Conservation (phyloP, 257 asterid genomes). For the Ilex aquifolium region DNA sequence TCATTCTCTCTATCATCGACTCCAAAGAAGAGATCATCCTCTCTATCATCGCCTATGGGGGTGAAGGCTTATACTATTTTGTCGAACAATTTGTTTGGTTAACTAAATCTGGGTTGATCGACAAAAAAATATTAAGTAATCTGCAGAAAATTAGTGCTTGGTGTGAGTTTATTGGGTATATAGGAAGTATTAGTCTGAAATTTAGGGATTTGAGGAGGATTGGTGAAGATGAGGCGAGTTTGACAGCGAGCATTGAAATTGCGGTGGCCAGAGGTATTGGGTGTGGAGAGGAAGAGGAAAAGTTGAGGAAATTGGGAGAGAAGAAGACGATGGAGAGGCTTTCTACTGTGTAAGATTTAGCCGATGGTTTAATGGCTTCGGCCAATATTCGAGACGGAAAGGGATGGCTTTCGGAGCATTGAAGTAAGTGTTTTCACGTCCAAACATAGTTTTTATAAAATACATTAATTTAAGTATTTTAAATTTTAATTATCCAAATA, state of each 20-base stretch:
- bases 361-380: conserved; percentile 81
- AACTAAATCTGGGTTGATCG: conserved; percentile 67
- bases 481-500: too few relatives aligned
- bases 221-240: conserved; percentile 44
- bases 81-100: conserved; percentile 87
- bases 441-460: too few relatives aligned
- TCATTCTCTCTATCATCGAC: too few relatives aligned
- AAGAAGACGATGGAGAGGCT: conserved; percentile 80
- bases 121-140: conserved; percentile 33
- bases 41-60: conserved; percentile 57
- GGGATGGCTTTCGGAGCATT: conserved; percentile 55
- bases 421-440: too few relatives aligned
- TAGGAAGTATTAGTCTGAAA: conserved; percentile 81
- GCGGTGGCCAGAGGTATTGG: conserved; percentile 39
- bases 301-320: conserved; percentile 56
- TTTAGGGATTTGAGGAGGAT: conserved; percentile 46
- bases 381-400: conserved; percentile 78
- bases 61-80: conserved; percentile 83
- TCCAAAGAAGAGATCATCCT: too few relatives aligned
- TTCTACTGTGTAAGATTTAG: conserved; percentile 74
- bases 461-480: too few relatives aligned
- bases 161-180: conserved; percentile 74
- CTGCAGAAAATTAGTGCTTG: conserved; percentile 77
- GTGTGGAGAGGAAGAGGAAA: conserved; percentile 41
- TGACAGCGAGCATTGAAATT: conserved; percentile 41